These are phyloP conservation scores for Trypanosoma brucei DNA, from an alignment of 208 protist genomes.

Conservation along the genomic window DNA sequence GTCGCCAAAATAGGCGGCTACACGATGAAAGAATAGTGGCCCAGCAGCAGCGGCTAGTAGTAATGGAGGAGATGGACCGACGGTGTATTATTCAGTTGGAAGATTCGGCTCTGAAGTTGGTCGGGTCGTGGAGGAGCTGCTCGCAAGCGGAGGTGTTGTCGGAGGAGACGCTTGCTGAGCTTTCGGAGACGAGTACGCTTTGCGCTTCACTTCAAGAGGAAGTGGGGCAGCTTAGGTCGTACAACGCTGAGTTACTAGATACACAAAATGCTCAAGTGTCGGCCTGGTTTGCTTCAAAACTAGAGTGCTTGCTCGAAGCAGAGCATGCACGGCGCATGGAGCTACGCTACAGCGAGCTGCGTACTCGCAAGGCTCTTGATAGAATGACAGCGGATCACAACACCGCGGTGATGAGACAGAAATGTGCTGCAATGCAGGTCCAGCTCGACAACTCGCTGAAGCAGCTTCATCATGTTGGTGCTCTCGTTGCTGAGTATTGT, in stretches of 20 bases:
- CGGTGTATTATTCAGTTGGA: constrained; percentile 3
- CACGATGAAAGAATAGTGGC: not conserved
- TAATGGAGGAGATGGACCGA: not conserved
- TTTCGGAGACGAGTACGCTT: not conserved
- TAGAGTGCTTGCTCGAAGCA: not conserved
- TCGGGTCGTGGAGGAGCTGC: not conserved
- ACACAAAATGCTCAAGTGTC: not conserved
- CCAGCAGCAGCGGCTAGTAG: not conserved
- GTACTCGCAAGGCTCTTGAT: constrained; percentile 12
- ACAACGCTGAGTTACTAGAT: not conserved
- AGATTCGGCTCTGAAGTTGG: not conserved
- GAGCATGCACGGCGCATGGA: constrained; percentile 10
- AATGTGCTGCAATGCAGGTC: constrained; percentile 4
- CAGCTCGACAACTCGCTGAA: not conserved
- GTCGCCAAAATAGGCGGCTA: not conserved
- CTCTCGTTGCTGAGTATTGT: constrained; percentile 47
- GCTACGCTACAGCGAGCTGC: constrained; percentile 22
- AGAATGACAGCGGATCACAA: constrained; percentile 4
- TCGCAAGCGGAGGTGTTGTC: not conserved
- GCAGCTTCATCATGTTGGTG: constrained; percentile 18
- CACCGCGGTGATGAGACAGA: constrained; percentile 1
- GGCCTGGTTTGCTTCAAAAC: not conserved
- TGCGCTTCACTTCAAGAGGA: constrained; percentile 1
- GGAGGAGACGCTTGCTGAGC: constrained; percentile 1
- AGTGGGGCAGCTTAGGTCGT: not conserved